Conservation (phyloP, 2,329 filamentous ascomycete species). For the Lasiodiplodia hormozganensis region DNA sequence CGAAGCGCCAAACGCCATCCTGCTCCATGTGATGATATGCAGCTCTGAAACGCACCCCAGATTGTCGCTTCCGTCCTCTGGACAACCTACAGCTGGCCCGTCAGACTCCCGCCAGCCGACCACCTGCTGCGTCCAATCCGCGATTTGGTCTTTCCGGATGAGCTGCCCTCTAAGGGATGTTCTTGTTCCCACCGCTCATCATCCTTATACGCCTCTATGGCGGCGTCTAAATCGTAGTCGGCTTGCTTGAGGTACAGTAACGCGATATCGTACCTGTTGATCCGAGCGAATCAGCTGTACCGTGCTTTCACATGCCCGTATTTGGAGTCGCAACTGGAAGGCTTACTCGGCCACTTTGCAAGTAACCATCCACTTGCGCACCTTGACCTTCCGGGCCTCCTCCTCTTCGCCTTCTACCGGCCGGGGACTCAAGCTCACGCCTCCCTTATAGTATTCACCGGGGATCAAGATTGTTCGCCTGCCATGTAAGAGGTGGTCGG, state of each 20-base stretch:
- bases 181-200: constrained; percentile 79
- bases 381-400: constrained; percentile 71
- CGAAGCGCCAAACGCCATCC: constrained; percentile 19
- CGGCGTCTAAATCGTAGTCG: constrained; percentile 69
- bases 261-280: constrained; percentile 69
- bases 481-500: constrained; percentile 73
- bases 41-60: constrained; percentile 20
- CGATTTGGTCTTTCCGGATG: constrained; percentile 52
- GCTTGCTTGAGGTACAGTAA: constrained; percentile 75
- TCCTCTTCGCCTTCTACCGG: constrained; percentile 79
- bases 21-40: constrained; percentile 24
- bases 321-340: neutral
- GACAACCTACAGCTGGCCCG: constrained; percentile 42
- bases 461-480: constrained; percentile 76
- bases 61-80: constrained; percentile 11
- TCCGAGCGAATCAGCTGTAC: neutral
- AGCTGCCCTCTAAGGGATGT: constrained; percentile 63
- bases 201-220: constrained; percentile 69
- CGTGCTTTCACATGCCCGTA: neutral
- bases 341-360: constrained; percentile 75
- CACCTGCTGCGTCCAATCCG: constrained; percentile 42
- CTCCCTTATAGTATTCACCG: constrained; percentile 70
- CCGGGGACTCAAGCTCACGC: constrained; percentile 70
- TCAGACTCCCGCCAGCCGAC: constrained; percentile 44
- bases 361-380: constrained; percentile 79